Conservation (phyloP, 768 basidiomycete genomes). For the Russula dissimulans region DNA sequence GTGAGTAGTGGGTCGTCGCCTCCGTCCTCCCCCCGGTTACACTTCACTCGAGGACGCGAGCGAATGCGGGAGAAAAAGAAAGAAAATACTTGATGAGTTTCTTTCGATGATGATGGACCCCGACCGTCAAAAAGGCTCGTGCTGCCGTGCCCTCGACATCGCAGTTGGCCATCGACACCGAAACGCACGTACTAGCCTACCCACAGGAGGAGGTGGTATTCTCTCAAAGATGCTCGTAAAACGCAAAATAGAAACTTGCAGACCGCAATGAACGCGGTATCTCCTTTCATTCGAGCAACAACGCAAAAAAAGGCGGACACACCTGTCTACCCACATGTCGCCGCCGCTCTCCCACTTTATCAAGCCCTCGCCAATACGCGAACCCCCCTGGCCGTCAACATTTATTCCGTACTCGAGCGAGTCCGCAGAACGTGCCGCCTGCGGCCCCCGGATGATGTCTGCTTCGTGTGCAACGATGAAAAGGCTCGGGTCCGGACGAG, state of each 20-base stretch:
- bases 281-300: background rate
- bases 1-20: background rate
- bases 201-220: too few species aligned
- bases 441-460: conserved; percentile 49
- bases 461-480: conserved; percentile 69
- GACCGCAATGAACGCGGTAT: background rate
- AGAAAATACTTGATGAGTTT: too few species aligned
- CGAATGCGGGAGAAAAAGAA: too few species aligned
- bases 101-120: too few species aligned
- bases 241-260: too few species aligned
- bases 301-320: conserved; percentile 31
- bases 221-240: too few species aligned
- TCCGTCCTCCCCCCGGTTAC: too few species aligned
- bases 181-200: too few species aligned
- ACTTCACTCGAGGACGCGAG: background rate
- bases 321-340: conserved; percentile 76
- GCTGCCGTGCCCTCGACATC: too few species aligned
- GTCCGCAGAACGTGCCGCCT: conserved; percentile 31
- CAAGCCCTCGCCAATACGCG: conserved; percentile 27
- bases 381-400: conserved; percentile 13
- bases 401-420: conserved; percentile 27
- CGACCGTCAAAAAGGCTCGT: too few species aligned
- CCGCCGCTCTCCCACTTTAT: conserved; percentile 21
- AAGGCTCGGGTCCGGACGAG: conserved; percentile 19
- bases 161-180: too few species aligned